These are phyloP conservation scores for Aegilops sharonensis DNA, from an alignment of 176 grass and related monocot genomes.

Conservation along the genomic window DNA sequence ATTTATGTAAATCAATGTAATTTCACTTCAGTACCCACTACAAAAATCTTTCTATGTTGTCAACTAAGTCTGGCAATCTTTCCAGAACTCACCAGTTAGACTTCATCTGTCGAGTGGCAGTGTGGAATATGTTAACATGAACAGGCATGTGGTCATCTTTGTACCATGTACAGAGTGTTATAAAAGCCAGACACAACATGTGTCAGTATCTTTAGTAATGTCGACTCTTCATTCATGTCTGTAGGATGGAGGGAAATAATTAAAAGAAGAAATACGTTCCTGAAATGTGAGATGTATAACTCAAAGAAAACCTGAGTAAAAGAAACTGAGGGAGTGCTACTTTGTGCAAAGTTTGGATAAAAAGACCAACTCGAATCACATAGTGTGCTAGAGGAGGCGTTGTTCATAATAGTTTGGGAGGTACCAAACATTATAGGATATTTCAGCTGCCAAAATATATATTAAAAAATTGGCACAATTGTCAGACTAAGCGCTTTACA, in stretches of 20 bases:
- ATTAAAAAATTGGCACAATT: background rate
- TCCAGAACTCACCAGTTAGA: background rate
- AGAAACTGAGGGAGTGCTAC: background rate
- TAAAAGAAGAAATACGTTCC: background rate
- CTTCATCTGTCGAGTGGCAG: background rate
- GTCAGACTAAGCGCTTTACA: background rate
- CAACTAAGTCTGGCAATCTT: background rate
- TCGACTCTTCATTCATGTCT: background rate
- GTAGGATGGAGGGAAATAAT: background rate
- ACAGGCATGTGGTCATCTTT: background rate
- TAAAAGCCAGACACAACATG: background rate
- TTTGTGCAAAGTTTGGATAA: background rate
- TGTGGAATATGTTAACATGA: background rate
- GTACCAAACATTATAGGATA: background rate
- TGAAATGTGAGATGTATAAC: background rate
- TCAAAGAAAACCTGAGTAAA: background rate
- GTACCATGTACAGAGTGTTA: background rate
- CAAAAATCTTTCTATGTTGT: constrained; percentile 2
- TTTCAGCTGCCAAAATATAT: constrained; percentile 7
- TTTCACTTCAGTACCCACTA: background rate
- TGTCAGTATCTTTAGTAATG: background rate
- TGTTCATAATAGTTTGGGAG: background rate
- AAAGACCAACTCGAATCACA: background rate
- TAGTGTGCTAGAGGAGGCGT: background rate
- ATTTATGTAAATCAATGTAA: background rate